Evolutionary conservation across 2,329 filamentous ascomycete species (phyloP).

Genomic region (Botrytis byssoidea): DNA sequence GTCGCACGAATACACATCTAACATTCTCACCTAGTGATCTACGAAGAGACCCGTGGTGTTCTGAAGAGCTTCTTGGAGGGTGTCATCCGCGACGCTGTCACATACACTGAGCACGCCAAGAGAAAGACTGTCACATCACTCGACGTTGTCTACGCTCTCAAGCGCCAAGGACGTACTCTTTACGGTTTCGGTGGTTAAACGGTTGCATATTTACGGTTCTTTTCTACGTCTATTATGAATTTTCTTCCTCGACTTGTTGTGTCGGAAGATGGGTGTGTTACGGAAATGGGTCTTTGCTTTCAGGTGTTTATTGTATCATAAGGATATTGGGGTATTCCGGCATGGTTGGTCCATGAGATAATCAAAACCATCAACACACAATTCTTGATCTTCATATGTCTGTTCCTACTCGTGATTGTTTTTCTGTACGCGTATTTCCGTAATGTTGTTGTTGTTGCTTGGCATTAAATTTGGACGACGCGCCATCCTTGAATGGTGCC

Average conservation of each 20-base stretch:
- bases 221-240: conserved; percentile 34
- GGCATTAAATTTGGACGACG: not conserved
- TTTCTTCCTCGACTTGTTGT: conserved; percentile 28
- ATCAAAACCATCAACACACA: conserved; percentile 25
- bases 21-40: conserved; percentile 58
- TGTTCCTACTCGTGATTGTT: not conserved
- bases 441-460: not conserved
- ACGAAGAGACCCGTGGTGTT: conserved; percentile 79
- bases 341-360: conserved; percentile 33
- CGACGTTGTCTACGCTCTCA: conserved; percentile 64
- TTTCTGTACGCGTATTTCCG: not conserved
- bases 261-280: conserved; percentile 29
- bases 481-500: not conserved
- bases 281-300: conserved; percentile 34
- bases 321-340: conserved; percentile 31
- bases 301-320: conserved; percentile 38
- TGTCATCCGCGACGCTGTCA: conserved; percentile 61
- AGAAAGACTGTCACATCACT: conserved; percentile 69
- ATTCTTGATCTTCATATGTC: not conserved
- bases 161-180: conserved; percentile 64
- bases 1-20: conserved; percentile 36
- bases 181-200: conserved; percentile 66
- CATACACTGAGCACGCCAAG: conserved; percentile 67
- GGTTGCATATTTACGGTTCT: conserved; percentile 24
- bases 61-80: conserved; percentile 82